Percentiles rank a stretch among this genome's conserved stretches.
Evolutionary conservation across 208 protist genomes (phyloP).

Genomic region (Crithidia expoeki): DNA sequence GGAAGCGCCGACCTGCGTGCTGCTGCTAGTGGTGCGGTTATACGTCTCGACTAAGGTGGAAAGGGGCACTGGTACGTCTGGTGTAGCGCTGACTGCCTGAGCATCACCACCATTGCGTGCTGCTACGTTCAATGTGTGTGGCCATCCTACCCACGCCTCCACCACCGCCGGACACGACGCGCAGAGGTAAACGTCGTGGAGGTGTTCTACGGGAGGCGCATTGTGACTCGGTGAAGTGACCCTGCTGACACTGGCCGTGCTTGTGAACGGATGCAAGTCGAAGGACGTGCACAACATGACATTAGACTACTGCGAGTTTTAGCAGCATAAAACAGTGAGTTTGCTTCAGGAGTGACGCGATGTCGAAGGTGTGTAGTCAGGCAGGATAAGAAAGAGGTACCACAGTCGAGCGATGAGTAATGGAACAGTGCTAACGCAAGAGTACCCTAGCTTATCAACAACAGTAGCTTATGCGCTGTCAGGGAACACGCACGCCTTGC

Average conservation of each 20-base stretch:
- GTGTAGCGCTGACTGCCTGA: neutral
- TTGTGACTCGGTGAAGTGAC: neutral
- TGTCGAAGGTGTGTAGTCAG: too few species aligned
- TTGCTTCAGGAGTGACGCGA: too few species aligned
- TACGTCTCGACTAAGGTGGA: conserved; percentile 19
- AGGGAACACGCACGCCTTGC: too few species aligned
- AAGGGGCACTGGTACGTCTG: neutral
- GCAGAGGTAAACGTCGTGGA: conserved; percentile 40
- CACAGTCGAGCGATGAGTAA: too few species aligned
- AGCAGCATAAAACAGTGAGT: too few species aligned
- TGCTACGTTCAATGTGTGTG: neutral
- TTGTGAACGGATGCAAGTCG: too few species aligned
- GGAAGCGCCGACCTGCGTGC: neutral
- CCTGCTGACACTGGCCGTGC: neutral
- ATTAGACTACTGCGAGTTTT: too few species aligned
- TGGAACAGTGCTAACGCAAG: too few species aligned
- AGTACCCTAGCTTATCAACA: too few species aligned
- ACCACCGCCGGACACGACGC: conserved; percentile 26
- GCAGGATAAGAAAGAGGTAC: too few species aligned
- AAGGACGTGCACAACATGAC: neutral
- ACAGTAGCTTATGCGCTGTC: too few species aligned
- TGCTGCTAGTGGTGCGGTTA: neutral
- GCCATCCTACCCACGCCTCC: conserved; percentile 40
- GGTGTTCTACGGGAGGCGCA: conserved; percentile 3
- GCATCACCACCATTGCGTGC: neutral